Evolutionary conservation across 495 filamentous ascomycete genomes (phyloP).

Genomic region (Cercophora newfieldiana): DNA sequence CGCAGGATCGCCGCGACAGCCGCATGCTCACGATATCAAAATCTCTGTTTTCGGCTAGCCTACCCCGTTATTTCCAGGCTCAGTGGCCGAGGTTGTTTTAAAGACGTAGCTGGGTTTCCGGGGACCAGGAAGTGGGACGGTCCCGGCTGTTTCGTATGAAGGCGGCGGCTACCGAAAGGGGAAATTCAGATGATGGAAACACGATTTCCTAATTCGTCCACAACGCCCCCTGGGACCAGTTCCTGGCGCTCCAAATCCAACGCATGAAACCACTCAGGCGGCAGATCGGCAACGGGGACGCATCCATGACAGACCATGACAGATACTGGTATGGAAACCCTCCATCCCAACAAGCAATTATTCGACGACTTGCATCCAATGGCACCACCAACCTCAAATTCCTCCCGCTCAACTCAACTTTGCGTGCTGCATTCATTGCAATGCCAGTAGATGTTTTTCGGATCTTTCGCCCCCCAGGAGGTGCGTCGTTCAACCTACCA

Average conservation of each 20-base stretch:
- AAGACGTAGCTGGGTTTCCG: too few species aligned
- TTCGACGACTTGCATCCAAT: not conserved
- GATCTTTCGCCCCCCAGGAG: constrained; percentile 2
- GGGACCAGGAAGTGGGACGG: not conserved
- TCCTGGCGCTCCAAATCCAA: not conserved
- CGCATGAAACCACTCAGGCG: not conserved
- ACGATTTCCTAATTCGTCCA: constrained; percentile 1
- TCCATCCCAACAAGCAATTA: not conserved
- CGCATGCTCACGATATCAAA: too few species aligned
- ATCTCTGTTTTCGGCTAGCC: too few species aligned
- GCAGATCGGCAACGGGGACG: too few species aligned
- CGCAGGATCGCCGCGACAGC: too few species aligned
- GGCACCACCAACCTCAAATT: not conserved
- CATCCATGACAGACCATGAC: too few species aligned
- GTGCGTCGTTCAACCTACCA: not conserved
- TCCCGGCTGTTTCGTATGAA: not conserved
- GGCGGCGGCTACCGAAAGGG: not conserved
- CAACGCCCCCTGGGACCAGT: too few species aligned
- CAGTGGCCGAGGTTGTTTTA: too few species aligned
- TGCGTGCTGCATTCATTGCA: not conserved
- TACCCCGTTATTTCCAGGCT: too few species aligned
- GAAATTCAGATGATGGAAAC: constrained; percentile 8
- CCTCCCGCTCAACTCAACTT: not conserved
- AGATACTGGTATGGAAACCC: not conserved
- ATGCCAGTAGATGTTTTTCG: constrained; percentile 1